Evolutionary conservation across 306 rosid genomes (phyloP), one percentile per base, ranked within the genome.

Genomic region (Trichosanthes cucumerina): DNA sequence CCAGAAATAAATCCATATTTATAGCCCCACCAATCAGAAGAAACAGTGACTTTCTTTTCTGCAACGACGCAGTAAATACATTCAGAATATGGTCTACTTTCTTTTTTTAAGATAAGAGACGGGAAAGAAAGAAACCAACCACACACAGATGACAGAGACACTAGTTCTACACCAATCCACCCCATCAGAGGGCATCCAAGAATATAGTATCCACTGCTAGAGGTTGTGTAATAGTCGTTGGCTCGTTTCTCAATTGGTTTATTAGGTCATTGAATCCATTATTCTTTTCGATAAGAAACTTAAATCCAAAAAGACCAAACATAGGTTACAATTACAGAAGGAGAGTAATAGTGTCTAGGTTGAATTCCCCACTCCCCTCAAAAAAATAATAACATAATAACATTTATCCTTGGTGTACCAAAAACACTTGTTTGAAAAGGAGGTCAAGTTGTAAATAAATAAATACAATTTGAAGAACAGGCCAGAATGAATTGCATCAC

Each of bases 1-100:
- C 98, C 98, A 6, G 97, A 90, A 71, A 90, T 76, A 75, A 91
- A 96, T 50, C 99, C 99, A 79, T 24, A 59, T 72, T 88, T 92
- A 79, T 81, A 75, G 79, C 99, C 99, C 99, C 99, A 96, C 99
- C 99, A 96, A 15, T 96, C 88, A 74, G 91, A 84, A 81, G 86
- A 84, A 66, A 86, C 62, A 19, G 23, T 82, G 31, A 79, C 86
- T 77, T 26, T 64, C 56, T 74, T 85, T 80, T 81, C 98, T 92
- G 91, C 44, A 54, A 70, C 66, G 78, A 79, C 23, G 72, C 52
- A 78, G 81, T 46, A 76, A 72, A 79, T 82, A 39, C 59, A 62
- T 65, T 86, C 74, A 80, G 63, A 57, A 81, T 50, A 43, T 43
- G 10, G 47, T 43, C 6, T 43, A 43, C 12, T 7, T 43, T 43